phyloP scores from a whole-genome alignment of 148 eudicot species.

The Nepenthes mirabilis region DNA sequence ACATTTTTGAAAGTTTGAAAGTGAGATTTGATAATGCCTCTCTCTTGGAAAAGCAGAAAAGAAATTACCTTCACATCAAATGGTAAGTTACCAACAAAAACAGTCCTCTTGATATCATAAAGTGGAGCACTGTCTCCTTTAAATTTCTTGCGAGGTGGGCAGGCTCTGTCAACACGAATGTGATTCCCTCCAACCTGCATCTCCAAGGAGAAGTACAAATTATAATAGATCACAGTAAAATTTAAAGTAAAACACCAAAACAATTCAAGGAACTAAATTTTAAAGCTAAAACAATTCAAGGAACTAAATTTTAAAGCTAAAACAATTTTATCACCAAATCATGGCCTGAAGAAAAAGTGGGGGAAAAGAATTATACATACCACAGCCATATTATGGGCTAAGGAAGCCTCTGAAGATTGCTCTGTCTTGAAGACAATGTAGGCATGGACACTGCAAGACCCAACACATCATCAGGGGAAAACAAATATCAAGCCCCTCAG shows the following conservation, averaged over 20 bases:
- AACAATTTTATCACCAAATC: neutral
- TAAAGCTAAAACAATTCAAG: neutral
- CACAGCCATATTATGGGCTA: conserved; percentile 85
- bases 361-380: conserved; percentile 25
- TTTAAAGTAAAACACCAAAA: neutral
- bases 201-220: neutral
- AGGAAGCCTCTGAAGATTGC: conserved; percentile 75
- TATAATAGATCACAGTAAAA: neutral
- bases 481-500: neutral
- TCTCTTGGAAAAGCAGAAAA: neutral
- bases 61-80: conserved; percentile 89
- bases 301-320: neutral
- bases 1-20: no score
- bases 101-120: conserved; percentile 73
- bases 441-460: conserved; percentile 69
- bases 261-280: neutral
- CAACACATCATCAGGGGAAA: conserved; percentile 1
- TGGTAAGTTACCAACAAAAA: conserved; percentile 86
- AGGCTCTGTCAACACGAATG: conserved; percentile 92
- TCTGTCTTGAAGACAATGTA: conserved; percentile 78
- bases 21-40: no score
- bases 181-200: conserved; percentile 83
- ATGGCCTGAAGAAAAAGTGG: neutral
- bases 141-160: conserved; percentile 95
- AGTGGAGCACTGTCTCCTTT: conserved; percentile 62